Conservation (phyloP, 2,329 filamentous ascomycete species). For the Alternaria longipes region DNA sequence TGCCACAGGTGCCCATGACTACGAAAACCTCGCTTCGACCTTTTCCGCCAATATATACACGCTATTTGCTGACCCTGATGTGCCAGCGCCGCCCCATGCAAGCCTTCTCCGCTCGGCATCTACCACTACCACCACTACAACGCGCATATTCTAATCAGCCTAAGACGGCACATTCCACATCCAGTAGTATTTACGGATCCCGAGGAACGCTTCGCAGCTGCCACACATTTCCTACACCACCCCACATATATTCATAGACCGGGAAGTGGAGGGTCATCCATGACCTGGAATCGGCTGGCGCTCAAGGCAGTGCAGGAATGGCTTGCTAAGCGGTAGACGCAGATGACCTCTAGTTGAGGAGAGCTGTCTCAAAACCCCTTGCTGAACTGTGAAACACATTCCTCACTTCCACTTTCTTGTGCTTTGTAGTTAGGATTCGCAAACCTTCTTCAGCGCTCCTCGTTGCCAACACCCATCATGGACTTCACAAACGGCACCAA, state of each 20-base stretch:
- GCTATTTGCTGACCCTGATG: neutral
- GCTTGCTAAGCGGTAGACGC: neutral
- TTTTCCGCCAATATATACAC: neutral
- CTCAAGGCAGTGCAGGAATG: neutral
- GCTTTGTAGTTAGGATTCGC: neutral
- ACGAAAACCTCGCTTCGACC: neutral
- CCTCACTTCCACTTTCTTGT: neutral
- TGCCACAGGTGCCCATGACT: neutral
- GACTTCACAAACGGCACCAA: conserved; percentile 24
- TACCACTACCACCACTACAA: neutral
- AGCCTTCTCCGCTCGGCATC: neutral
- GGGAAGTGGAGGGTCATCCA: conserved; percentile 2
- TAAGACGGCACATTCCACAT: neutral
- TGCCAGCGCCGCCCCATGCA: neutral
- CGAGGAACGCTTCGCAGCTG: neutral
- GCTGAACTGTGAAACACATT: neutral
- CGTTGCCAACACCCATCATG: conserved; percentile 17
- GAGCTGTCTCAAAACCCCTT: neutral
- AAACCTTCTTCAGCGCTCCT: neutral
- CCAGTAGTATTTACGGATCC: neutral
- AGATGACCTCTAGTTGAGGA: neutral
- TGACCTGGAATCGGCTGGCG: neutral
- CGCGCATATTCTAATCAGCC: neutral
- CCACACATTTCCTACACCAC: neutral
- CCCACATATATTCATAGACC: neutral